Base-by-base conservation (phyloP, 2,329 filamentous ascomycete species). In the Scedosporium minutisporum region DNA sequence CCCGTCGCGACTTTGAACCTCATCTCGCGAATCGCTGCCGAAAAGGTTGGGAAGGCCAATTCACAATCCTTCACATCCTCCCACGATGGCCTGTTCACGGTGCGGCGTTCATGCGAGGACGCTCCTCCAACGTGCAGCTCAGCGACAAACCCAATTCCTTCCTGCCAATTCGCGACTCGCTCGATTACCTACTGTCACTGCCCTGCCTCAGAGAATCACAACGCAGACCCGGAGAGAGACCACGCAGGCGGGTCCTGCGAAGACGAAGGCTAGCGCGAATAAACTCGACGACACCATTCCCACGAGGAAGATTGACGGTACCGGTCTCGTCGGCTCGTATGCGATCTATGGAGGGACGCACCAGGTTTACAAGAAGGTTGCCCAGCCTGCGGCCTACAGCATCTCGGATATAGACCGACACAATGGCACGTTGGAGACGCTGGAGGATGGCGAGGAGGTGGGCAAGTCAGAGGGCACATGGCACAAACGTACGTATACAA, bases 361-460 rank as follows among this genome's bases (percentile, higher is more conserved):
- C 27, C 48, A 61, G 48, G 53, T 61, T 48, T 61, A 61, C 48
- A 61, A 61, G 29, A 42, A 21, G 60, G 21, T 46, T 3, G 25
- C 60, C 1, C 10, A 41, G 18, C 85, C 89, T 66, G 92, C 89
- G 57, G 84, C 87, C 65, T 97, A 97, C 75, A 84, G 79, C 61
- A 90, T 96, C 63, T 84, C 88, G 1, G 82, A 88, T 66, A 80
- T 85, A 62, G 78, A 83, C 60, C 80, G 88, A 67, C 87, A 87
- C 67, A 84, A 85, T 3, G 85, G 82, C 0, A 81, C 84, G 58
- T 83, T 95, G 61, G 83, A 86, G 29, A 88, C 86, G 73, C 89
- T 89, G 2, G 85, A 84, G 61, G 86, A 88, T 38, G 93, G 91
- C 7, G 90, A 96, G 73, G 91, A 97, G 73, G 73, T 97, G 58